Percentiles rank a stretch among this genome's conserved stretches.
Conservation (phyloP, 768 basidiomycete genomes). For the Rhodocollybia butyracea region DNA sequence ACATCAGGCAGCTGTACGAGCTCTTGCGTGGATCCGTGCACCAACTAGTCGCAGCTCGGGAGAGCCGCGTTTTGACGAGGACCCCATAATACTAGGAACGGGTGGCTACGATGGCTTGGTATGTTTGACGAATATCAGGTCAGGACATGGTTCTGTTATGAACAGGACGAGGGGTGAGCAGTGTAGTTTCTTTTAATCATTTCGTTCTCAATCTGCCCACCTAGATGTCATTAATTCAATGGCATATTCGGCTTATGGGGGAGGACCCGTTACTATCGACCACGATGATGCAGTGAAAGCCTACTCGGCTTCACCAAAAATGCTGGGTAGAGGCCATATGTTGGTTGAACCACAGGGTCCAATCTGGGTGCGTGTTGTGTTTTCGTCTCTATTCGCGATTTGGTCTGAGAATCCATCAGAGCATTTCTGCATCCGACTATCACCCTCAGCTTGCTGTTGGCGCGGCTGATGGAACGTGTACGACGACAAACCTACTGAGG, state of each 20-base stretch:
- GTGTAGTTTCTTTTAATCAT: background rate
- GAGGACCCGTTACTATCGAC: conserved; percentile 75
- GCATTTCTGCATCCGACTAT: conserved; percentile 71
- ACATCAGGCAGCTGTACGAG: conserved; percentile 80
- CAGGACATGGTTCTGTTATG: conserved; percentile 62
- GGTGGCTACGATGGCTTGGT: conserved; percentile 81
- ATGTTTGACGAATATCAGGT: conserved; percentile 74
- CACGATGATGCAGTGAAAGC: conserved; percentile 79
- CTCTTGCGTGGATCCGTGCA: conserved; percentile 69
- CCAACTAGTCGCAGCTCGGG: conserved; percentile 55
- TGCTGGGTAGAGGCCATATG: conserved; percentile 71
- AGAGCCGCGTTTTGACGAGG: conserved; percentile 37
- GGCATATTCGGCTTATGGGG: conserved; percentile 63
- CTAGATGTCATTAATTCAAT: conserved; percentile 73
- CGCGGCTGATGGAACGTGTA: conserved; percentile 78
- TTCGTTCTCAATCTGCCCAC: background rate
- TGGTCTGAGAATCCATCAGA: conserved; percentile 36
- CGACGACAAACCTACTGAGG: conserved; percentile 68
- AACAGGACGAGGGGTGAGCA: conserved; percentile 72
- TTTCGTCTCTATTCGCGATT: background rate
- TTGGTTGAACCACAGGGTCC: conserved; percentile 76
- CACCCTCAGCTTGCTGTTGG: conserved; percentile 85
- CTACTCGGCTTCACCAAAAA: conserved; percentile 66
- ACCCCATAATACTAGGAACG: conserved; percentile 73
- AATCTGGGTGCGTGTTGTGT: conserved; percentile 71